A percentile compares a stretch with the other conserved stretches of the same genome.
phyloP scores from a whole-genome alignment of 805 yeast genomes.

The Candida methanosorbosa region DNA sequence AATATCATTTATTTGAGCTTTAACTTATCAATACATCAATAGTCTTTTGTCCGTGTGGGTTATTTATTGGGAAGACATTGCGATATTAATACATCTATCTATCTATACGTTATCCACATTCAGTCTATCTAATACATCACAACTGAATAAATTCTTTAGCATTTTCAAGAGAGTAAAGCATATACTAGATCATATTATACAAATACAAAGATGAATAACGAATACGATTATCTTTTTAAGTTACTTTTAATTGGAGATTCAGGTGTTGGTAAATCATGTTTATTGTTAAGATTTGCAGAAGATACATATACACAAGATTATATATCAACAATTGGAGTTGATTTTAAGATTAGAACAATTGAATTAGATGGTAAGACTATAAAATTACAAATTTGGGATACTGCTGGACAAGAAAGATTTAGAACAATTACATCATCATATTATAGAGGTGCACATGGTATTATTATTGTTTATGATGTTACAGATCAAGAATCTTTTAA shows the following conservation, averaged over 20 bases:
- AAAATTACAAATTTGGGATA: slow-evolving; percentile 98
- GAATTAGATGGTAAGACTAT: slow-evolving; percentile 96
- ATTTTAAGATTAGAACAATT: slow-evolving; percentile 80
- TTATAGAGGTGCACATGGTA: slow-evolving; percentile 98
- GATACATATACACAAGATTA: slow-evolving; percentile 95
- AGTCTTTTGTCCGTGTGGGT: too few relatives aligned
- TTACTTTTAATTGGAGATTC: slow-evolving; percentile 94
- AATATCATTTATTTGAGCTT: too few relatives aligned
- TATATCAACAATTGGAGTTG: slow-evolving; percentile 97
- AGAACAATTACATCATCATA: slow-evolving; percentile 96
- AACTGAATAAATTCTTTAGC: too few relatives aligned
- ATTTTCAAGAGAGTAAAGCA: too few relatives aligned
- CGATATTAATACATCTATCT: too few relatives aligned
- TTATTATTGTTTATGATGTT: slow-evolving; percentile 94
- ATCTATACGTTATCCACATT: too few relatives aligned
- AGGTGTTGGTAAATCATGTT: slow-evolving; percentile 97
- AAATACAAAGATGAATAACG: slow-evolving; percentile 87
- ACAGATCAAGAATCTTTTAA: slow-evolving; percentile 95
- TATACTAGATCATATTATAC: too few relatives aligned
- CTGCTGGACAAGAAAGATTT: slow-evolving; percentile 98
- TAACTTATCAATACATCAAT: too few relatives aligned
- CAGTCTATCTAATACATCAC: too few relatives aligned
- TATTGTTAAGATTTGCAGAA: slow-evolving; percentile 91
- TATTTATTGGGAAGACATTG: too few relatives aligned
- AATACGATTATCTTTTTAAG: slow-evolving; percentile 97